Base-by-base conservation (phyloP, 1,284 basidiomycete genomes). In the Leccinum fallax region DNA sequence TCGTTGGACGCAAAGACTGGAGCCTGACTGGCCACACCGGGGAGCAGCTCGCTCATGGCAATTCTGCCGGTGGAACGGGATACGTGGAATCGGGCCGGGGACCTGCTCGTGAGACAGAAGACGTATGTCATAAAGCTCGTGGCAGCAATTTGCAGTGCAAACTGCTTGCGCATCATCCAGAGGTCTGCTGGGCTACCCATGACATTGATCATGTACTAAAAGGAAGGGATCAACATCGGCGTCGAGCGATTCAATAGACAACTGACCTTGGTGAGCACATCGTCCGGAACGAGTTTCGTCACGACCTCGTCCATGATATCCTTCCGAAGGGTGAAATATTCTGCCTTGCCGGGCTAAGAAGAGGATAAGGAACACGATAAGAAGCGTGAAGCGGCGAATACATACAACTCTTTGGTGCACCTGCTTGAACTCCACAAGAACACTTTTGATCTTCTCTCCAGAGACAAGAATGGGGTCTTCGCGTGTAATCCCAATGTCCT, bases 161-260 rank as follows among this genome's bases (percentile, higher is more conserved):
- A 98, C 76, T 98, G 95, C 80, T 98, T 99, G 65, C 97, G 88
- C 87, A 98, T 94, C 64, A 94, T 85, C 96, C 97, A 99, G 5
- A 99, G 83, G 68, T 97, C 95, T 62, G 87, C 87, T 2, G 97
- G 89, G 5, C 85, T 85, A 30, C 84, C 80, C 93, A 98, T 97
- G 26, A 90, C 91, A 55, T 86, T 86, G 52, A 89, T 83, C 89
- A 99, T 93, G 75, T 95, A 99, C 92, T 97, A 71, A 4, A 48
- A 21, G 19, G 11, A 48, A 13, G n/a, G 46, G 53, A 21, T 59
- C 32, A 66, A 46, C 60, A 19, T 65, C 19, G 3, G 38, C 62
- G 46, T 48, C 54, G 40, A 53, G 5, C 21, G 5, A 61, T 48
- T 53, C 16, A 64, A 26, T n/a, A 60, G 43, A 26, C 28, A 38